These are phyloP conservation scores for Podospora tetraspora DNA, from an alignment of 495 filamentous ascomycete species.

Conservation along the genomic window DNA sequence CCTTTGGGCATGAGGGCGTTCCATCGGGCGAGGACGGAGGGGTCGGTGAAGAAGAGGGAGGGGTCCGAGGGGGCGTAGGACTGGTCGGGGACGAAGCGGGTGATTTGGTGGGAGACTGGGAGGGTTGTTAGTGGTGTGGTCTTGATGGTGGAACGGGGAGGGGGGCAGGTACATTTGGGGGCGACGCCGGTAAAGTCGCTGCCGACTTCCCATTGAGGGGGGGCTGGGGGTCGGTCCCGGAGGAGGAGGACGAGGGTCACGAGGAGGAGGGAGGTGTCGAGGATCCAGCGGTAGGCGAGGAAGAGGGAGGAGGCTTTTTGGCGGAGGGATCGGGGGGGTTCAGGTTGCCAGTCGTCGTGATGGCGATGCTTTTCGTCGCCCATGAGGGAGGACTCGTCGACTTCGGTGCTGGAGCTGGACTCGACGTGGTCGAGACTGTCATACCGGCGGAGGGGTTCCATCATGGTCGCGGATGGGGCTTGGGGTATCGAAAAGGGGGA, in stretches of 20 bases:
- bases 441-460: constrained; percentile 36
- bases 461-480: constrained; percentile 12
- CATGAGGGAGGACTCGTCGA: constrained; percentile 35
- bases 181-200: constrained; percentile 39
- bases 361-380: constrained; percentile 37
- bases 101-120: constrained; percentile 38
- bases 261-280: constrained; percentile 34
- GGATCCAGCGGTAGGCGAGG: constrained; percentile 29
- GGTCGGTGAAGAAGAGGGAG: constrained; percentile 42
- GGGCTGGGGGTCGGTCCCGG: constrained; percentile 24
- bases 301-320: constrained; percentile 16
- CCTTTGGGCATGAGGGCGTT: constrained; percentile 43
- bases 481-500: background rate
- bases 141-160: background rate
- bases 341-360: constrained; percentile 22
- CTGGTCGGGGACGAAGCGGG: constrained; percentile 38
- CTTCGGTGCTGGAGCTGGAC: constrained; percentile 38
- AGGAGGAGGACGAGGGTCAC: constrained; percentile 31
- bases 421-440: constrained; percentile 28
- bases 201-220: constrained; percentile 35
- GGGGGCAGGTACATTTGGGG: background rate
- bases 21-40: constrained; percentile 35
- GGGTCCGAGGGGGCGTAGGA: constrained; percentile 44
- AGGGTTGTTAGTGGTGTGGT: background rate
- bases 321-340: background rate